Base-by-base conservation (phyloP, 1,284 basidiomycete species). In the Irpex sp. region DNA sequence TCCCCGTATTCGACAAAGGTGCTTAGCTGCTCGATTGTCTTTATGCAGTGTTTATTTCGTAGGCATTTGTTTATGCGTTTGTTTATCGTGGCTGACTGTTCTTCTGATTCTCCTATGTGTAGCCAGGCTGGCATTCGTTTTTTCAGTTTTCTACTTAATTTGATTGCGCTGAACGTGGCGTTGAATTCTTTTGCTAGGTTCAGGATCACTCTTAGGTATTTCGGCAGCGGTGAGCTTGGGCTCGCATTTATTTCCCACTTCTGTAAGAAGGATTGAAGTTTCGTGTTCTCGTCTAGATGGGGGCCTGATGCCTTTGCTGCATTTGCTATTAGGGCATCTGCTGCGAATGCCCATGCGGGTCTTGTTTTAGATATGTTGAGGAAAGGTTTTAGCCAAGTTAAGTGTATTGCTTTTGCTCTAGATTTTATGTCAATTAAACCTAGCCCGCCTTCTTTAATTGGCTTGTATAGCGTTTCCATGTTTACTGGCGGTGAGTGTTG, bases 351-450 rank as follows among this genome's bases (percentile, higher is more conserved):
- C 74, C 73, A 74, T 0, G 16, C 37, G 0, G 73, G 71, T 1
- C 70, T 55, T 0, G 51, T 45, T 0, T 28, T 3, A 0, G 58
- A 55, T 0, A 67, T 5, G 18, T 65, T 57, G 0, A 72, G 62
- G 61, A 66, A 73, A 0, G 58, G 18, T 48, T 64, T 67, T 0
- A 73, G 33, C 69, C 69, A 71, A 52, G 63, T 69, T 0, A 74
- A 9, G 1, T 67, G 42, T 0, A 74, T 70, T 0, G 73, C 73
- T 7, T 71, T 62, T 48, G 72, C 71, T 5, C 72, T n/a, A 0
- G 64, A 52, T 12, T 63, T 39, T 0, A 75, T 19, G 60, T 72
- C 67, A 0, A 72, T 59, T 0, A 74, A n/a, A 0, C 60, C 62
- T 3, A 68, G 37, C 1, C 72, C 68, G 0, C 69, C 71, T 14